Base-by-base conservation (phyloP, 2,329 filamentous ascomycete genomes). In the Rosellinia necatrix region DNA sequence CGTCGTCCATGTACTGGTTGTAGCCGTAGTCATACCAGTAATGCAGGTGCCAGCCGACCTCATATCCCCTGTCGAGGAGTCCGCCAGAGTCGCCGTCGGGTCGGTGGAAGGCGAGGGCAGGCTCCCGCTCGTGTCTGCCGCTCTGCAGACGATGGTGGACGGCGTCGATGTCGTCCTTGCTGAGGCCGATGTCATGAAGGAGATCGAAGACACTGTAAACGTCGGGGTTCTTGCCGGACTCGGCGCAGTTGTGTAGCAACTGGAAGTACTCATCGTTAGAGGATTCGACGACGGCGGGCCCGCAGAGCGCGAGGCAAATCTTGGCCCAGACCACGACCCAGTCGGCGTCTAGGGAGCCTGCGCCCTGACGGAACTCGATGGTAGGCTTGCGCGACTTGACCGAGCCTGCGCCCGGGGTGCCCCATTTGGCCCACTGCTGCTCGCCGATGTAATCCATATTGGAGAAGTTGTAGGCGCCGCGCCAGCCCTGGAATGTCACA, bases 291-390 rank as follows among this genome's bases (percentile, higher is more conserved):
- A 48, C 53, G 17, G 30, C 43, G 6, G 43, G 32, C 1, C 55
- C 55, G 25, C 29, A 30, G 4, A 58, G 43, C 2, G 55, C 55
- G 12, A 53, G 43, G 12, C 49, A 58, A 8, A 54, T 58, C 24
- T 52, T 48, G 1, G 32, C 38, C 49, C 44, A 58, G 10, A 49
- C 3, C 6, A 54, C 24, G 2, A 58, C 29, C 55, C 53, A 50
- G 12, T 44, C 17, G 12, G 44, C 46, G 24, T 58, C 55, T 1
- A 58, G 49, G 3, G 55, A 44, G 4, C 55, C 55, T 1, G 55
- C 49, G 1, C 43, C 55, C 17, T 46, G 38, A 7, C 55, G 38
- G n/a, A 58, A 58, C 7, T 58, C 55, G 5, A 49, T 49, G 0
- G 55, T 58, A 0, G 49, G 49, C 15, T 44, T 50, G 1, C 15